phyloP scores from a whole-genome alignment of 2,329 filamentous ascomycete genomes.

The Hypoxylon rubiginosum region DNA sequence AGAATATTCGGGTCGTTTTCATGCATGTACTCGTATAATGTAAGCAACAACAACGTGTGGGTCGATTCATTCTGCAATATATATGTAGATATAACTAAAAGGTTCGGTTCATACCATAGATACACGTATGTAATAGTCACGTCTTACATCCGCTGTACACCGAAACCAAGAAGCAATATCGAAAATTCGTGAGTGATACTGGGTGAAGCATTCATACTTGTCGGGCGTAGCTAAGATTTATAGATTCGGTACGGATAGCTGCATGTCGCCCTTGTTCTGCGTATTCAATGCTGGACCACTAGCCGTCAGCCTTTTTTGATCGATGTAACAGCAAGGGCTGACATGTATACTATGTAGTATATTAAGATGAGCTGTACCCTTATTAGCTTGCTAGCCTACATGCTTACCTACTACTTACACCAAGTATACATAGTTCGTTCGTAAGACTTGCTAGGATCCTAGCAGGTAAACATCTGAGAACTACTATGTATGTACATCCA shows the following conservation, averaged over 20 bases:
- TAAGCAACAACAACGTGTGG: neutral
- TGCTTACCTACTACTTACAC: neutral
- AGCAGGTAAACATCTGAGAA: neutral
- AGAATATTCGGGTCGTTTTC: neutral
- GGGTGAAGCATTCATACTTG: neutral
- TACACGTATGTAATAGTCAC: neutral
- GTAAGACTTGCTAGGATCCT: neutral
- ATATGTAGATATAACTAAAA: neutral
- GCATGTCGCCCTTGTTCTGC: constrained; percentile 8
- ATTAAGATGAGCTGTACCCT: neutral
- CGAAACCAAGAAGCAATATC: neutral
- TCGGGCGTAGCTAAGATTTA: neutral
- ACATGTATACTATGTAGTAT: neutral
- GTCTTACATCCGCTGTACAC: neutral
- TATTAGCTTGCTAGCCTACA: neutral
- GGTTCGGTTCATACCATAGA: neutral
- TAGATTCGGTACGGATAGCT: constrained; percentile 29
- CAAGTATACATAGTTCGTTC: neutral
- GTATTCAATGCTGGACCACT: neutral
- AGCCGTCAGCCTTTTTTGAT: neutral
- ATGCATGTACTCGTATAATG: neutral
- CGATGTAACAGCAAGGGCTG: neutral
- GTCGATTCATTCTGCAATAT: neutral
- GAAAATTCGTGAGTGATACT: neutral
- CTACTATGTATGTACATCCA: too few species aligned